Base-by-base conservation (phyloP, 2,329 filamentous ascomycete species). In the Diaporthe nobilis region DNA sequence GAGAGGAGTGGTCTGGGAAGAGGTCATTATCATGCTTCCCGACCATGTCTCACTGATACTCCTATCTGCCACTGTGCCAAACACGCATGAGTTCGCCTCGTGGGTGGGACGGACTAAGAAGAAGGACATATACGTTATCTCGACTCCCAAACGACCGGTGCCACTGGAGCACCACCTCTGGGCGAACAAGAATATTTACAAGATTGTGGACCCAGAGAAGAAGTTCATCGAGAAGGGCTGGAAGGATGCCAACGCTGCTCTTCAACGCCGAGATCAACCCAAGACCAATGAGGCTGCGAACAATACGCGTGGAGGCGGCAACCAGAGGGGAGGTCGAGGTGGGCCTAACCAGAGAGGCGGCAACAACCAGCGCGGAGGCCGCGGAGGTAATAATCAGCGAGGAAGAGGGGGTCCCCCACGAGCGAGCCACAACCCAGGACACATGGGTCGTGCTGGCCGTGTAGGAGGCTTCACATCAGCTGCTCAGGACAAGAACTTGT, bases 1-100 rank as follows among this genome's bases (percentile, higher is more conserved):
- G 83, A 91, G 97, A 85, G 97, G 97, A 81, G 97, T 99, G 8
- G 97, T 99, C 0, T 99, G 97, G 97, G 97, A 99, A 84, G 97
- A 99, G 85, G 97, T 99, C 80, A 99, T 99, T 81, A 99, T 99
- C 81, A 98, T 99, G 97, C 89, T 99, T 73, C 97, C 97, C 0
- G 96, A 98, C 82, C 97, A 99, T 85, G 95, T 99, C 53, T 98
- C 97, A 2, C 89, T 99, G 31, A 99, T 99, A 79, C 87, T 98
- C 2, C 90, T 99, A 4, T 99, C 97, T 6, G 97, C 97, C 0
- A 99, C 97, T 0, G 97, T 99, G 0, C 97, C 97, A 2, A 99
- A 99, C 82, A 98, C 97, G 0, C 92, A 98, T 78, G 97, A 99
- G 82, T 99, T 99, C 81, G 97, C 97, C 1, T 98, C 96, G 0